Base-by-base conservation (phyloP, 2,329 filamentous ascomycete genomes). In the Clonostachys rosea region DNA sequence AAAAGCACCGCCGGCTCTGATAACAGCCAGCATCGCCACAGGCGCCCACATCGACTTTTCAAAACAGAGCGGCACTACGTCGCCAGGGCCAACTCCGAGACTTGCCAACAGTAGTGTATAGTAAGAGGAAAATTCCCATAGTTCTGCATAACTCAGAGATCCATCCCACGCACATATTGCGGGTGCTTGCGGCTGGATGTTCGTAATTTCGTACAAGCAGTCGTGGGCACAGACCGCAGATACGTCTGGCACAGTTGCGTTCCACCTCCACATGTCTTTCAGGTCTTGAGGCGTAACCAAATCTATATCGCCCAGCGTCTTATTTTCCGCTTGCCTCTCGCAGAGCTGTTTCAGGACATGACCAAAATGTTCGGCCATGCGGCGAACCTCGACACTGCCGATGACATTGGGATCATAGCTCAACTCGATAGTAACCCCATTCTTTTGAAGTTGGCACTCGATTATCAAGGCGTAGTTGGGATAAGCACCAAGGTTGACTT, bases 21-120 rank as follows among this genome's bases (percentile, higher is more conserved):
- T 47, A 1, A 67, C 57, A 8, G 50, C 62, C 9, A 69, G 46
- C 47, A 66, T 59, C 1, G 60, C 59, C 3, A 67, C 55, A n/a
- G 57, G 45, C 1, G 56, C 56, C 61, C 61, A 69, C 40, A 52
- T 56, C 5, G 64, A 67, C 52, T 68, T 69, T 24, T 67, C 62
- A 42, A 68, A 67, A 40, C 56, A 62, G 14, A 69, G 49, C 1
- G 63, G 63, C 8, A 67, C 57, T 1, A 60, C 34, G 1, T 44
- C 45, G 24, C 55, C 60, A 2, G 53, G 52, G 9, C 48, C 41
- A 16, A 64, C 49, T 16, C 59, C 50, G 10, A 49, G 34, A 6
- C 41, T 40, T 12, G 34, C 17, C 14, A 60, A 40, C 10, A 55
- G 49, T 9, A 49, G 42, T 39, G 35, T 54, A 37, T 44, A 51